Conservation (phyloP, 148 eudicot genomes). For the Linanthus parryae region DNA sequence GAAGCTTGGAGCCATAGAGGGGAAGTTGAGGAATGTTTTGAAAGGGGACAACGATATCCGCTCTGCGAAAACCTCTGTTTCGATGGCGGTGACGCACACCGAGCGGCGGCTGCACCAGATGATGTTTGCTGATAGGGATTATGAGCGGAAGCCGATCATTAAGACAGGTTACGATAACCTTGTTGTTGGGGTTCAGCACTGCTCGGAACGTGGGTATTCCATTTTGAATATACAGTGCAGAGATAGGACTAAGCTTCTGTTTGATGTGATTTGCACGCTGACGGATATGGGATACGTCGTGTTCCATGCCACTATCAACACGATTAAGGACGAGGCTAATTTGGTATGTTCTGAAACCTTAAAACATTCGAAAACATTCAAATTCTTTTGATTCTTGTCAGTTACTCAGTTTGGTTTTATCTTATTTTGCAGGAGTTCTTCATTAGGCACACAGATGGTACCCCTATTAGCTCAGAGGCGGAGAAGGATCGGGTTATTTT, state of each 20-base stretch:
- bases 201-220: conserved; percentile 71
- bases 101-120: conserved; percentile 91
- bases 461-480: conserved; percentile 81
- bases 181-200: conserved; percentile 59
- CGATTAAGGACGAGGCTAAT: conserved; percentile 46
- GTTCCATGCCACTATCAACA: conserved; percentile 73
- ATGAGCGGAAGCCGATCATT: conserved; percentile 40
- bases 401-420: background rate
- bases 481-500: conserved; percentile 83
- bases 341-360: conserved; percentile 52
- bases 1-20: conserved; percentile 45
- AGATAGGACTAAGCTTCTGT: conserved; percentile 74
- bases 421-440: conserved; percentile 68
- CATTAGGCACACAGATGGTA: conserved; percentile 76
- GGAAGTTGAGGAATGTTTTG: conserved; percentile 63
- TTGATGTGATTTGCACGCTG: conserved; percentile 81
- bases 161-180: conserved; percentile 37
- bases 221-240: conserved; percentile 70
- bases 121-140: conserved; percentile 92
- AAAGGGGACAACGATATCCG: conserved; percentile 84
- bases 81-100: conserved; percentile 61
- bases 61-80: conserved; percentile 64
- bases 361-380: background rate
- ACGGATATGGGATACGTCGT: conserved; percentile 92
- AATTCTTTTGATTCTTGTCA: background rate